Percentiles rank a stretch among this genome's conserved stretches.
Evolutionary conservation across 1,284 basidiomycete species (phyloP).

Genomic region (Pseudozyma sp.): DNA sequence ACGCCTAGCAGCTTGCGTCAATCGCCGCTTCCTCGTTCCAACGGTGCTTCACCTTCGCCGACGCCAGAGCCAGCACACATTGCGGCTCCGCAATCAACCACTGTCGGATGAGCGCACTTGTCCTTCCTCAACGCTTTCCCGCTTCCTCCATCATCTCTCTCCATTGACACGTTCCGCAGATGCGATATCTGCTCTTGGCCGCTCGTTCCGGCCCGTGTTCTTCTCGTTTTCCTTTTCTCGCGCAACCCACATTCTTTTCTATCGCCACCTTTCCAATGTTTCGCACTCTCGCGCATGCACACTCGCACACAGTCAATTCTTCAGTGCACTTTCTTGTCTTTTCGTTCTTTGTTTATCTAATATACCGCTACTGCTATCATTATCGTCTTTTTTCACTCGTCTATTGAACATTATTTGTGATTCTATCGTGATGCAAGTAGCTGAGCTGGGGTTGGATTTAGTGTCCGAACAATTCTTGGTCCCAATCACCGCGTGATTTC

Average conservation of each 20-base stretch:
- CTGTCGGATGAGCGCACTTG: slow-evolving; percentile 13
- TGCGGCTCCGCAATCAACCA: not conserved
- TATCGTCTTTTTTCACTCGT: not conserved
- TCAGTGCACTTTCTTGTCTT: slow-evolving; percentile 3
- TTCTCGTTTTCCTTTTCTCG: not conserved
- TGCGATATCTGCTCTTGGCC: slow-evolving; percentile 8
- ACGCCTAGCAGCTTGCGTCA: slow-evolving; percentile 1
- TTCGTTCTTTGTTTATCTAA: slow-evolving; percentile 4
- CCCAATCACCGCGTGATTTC: slow-evolving; percentile 35
- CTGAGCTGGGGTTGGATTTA: not conserved
- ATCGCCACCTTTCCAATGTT: not conserved
- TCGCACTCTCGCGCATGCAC: not conserved
- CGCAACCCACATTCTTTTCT: not conserved
- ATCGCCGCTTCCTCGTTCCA: slow-evolving; percentile 1
- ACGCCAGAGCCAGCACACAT: slow-evolving; percentile 6
- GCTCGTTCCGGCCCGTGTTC: slow-evolving; percentile 35
- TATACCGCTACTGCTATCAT: slow-evolving; percentile 6
- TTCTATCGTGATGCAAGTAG: not conserved
- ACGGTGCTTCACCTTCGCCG: slow-evolving; percentile 5
- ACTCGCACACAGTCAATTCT: not conserved
- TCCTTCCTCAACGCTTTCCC: not conserved
- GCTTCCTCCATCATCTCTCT: too few species aligned
- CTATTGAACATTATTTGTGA: not conserved
- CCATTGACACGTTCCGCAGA: not conserved
- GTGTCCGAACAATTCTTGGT: slow-evolving; percentile 32